Conservation (phyloP, 352 stramenopile species). For the Thalassiosira delicatula region DNA sequence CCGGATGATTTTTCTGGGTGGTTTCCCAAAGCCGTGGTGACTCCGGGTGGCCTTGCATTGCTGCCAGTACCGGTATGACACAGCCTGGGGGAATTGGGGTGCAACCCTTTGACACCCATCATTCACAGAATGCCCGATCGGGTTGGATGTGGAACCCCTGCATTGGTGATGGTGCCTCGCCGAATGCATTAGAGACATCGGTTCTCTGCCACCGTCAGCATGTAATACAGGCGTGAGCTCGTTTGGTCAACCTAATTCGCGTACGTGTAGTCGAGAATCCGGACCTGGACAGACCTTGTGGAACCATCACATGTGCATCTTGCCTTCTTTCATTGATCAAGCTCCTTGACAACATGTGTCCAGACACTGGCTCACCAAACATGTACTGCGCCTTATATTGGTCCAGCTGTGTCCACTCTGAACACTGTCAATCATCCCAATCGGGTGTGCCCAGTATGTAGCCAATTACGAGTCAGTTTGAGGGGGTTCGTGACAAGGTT, state of each 20-base stretch:
- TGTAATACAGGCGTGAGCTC: slow-evolving; percentile 27
- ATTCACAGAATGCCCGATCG: slow-evolving; percentile 42
- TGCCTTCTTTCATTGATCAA: slow-evolving; percentile 15
- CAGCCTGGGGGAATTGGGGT: slow-evolving; percentile 21
- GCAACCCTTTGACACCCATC: slow-evolving; percentile 20
- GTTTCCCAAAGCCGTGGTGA: slow-evolving; percentile 51
- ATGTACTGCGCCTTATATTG: slow-evolving; percentile 27
- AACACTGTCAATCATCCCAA: background rate
- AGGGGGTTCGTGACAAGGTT: background rate
- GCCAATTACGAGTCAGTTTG: background rate
- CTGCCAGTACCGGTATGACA: slow-evolving; percentile 33
- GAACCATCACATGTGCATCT: slow-evolving; percentile 28
- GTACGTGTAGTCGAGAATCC: slow-evolving; percentile 40
- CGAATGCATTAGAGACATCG: slow-evolving; percentile 44
- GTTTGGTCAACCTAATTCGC: slow-evolving; percentile 46
- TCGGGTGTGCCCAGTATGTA: background rate
- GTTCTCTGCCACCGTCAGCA: slow-evolving; percentile 5
- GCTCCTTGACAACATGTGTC: slow-evolving; percentile 24
- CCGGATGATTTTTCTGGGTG: too few relatives aligned
- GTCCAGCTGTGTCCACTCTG: background rate
- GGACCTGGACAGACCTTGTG: background rate
- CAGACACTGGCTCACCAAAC: slow-evolving; percentile 43
- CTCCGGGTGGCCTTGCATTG: slow-evolving; percentile 60
- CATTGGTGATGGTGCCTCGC: slow-evolving; percentile 28
- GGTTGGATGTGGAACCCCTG: slow-evolving; percentile 26